Evolutionary conservation across 345 rosid species (phyloP), one percentile per base, ranked within the genome.

Genomic region (Erucastrum elatum): DNA sequence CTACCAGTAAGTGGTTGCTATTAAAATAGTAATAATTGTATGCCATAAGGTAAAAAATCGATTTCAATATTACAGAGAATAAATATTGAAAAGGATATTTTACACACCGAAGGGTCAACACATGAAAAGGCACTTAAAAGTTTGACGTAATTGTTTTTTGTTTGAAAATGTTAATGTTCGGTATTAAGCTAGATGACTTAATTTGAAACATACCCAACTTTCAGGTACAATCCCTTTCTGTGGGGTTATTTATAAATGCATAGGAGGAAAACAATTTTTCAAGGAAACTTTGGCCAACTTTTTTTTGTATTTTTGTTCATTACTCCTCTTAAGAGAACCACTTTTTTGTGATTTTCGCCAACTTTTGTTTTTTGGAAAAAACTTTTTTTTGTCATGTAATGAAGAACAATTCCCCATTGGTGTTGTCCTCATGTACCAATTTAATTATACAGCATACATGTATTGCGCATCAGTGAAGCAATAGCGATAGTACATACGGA

Each of bases 1-100:
- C n/a, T n/a, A n/a, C n/a, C n/a, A n/a, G n/a, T n/a, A n/a, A n/a
- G n/a, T n/a, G n/a, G n/a, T n/a, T n/a, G n/a, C n/a, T n/a, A n/a
- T n/a, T n/a, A n/a, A n/a, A n/a, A n/a, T n/a, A 33, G 7, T 3
- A n/a, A 0, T 2, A 51, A 44, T 79, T n/a, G 70, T 79, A 67
- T 79, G 82, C 82, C 82, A 71, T 12, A 67, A 68, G 74, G 75
- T 34, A 79, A 68, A 79, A 74, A 35, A 62, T 11, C 78, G 70
- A 62, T 60, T 66, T 62, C 82, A 79, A 61, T 68, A 73, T 26
- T 6, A 74, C 35, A 2, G 37, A 55, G 5, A 74, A 61, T 0
- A 79, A 34, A 68, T 79, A 79, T 61, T 61, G 82, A 73, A 76
- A 74, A 12, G 1, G 65, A 74, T 73, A 4, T 27, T 68, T 73